A percentile compares a stretch with the other conserved stretches of the same genome.
These are phyloP conservation scores for Cladorrhinum sp. DNA, from an alignment of 2,329 filamentous ascomycete species.

Conservation along the genomic window DNA sequence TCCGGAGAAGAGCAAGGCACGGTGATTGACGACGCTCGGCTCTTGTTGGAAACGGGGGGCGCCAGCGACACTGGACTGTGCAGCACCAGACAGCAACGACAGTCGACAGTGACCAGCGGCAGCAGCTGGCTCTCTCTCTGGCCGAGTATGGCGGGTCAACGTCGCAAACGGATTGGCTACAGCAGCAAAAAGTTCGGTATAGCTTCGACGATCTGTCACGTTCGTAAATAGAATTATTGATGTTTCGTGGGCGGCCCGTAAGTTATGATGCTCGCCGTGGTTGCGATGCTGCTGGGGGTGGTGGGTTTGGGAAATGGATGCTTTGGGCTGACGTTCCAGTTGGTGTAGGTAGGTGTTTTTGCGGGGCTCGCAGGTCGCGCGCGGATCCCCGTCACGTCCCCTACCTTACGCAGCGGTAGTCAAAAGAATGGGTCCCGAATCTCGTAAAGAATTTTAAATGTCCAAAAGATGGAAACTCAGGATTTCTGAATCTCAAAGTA, in stretches of 20 bases:
- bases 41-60: background rate
- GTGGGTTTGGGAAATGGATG: conserved; percentile 18
- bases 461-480: background rate
- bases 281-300: conserved; percentile 4
- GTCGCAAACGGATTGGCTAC: conserved; percentile 5
- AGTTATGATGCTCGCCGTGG: conserved; percentile 9
- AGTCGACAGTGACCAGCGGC: background rate
- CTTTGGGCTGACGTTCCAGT: conserved; percentile 20
- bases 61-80: conserved; percentile 1
- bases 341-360: conserved; percentile 21
- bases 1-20: conserved; percentile 7
- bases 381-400: background rate
- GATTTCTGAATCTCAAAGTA: background rate
- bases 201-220: background rate
- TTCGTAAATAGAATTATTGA: conserved; percentile 4
- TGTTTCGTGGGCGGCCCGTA: conserved; percentile 1
- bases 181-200: background rate
- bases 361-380: conserved; percentile 19
- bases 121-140: background rate
- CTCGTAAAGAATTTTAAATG: background rate
- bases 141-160: background rate
- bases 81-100: conserved; percentile 4
- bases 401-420: background rate
- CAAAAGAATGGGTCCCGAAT: background rate
- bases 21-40: conserved; percentile 6